Evolutionary conservation across 2,329 filamentous ascomycete species (phyloP).

Genomic region (Onygenales sp.): DNA sequence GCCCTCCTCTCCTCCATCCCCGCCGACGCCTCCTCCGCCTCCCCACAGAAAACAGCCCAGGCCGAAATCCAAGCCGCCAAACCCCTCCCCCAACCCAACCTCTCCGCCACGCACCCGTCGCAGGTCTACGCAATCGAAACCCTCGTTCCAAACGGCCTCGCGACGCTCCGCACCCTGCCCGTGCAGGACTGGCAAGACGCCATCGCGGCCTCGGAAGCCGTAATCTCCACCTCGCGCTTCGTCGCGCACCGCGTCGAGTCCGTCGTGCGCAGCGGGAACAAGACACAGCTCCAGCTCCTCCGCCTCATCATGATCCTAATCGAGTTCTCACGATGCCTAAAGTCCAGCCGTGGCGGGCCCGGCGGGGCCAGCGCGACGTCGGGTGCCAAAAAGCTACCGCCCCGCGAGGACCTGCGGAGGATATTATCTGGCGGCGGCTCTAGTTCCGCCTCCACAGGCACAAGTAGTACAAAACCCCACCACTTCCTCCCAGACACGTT

Average conservation of each 20-base stretch:
- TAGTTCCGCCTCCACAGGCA: constrained; percentile 11
- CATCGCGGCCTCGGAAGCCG: constrained; percentile 23
- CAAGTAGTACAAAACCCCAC: constrained; percentile 4
- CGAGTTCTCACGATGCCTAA: constrained; percentile 30
- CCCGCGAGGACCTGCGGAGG: constrained; percentile 30
- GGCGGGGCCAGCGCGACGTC: constrained; percentile 13
- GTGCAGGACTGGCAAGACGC: constrained; percentile 35
- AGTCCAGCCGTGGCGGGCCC: constrained; percentile 15
- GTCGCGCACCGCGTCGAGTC: constrained; percentile 33
- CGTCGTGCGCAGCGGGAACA: constrained; percentile 29
- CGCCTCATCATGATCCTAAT: constrained; percentile 37
- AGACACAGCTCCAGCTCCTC: constrained; percentile 33
- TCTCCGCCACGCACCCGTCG: constrained; percentile 32
- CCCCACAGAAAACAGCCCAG: constrained; percentile 25
- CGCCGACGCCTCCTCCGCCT: constrained; percentile 21
- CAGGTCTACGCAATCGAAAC: constrained; percentile 37
- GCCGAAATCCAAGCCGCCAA: constrained; percentile 37
- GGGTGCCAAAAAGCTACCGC: constrained; percentile 25
- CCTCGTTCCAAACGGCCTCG: constrained; percentile 32
- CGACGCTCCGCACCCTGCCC: constrained; percentile 34
- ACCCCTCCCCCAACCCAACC: constrained; percentile 34
- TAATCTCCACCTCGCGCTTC: constrained; percentile 34
- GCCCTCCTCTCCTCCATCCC: constrained; percentile 36
- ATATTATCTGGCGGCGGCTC: constrained; percentile 24
- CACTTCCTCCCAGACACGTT: constrained; percentile 27